Evolutionary conservation across 2,329 filamentous ascomycete species (phyloP), one percentile per base, ranked within the genome.

Genomic region (Intubia oerlemansii): DNA sequence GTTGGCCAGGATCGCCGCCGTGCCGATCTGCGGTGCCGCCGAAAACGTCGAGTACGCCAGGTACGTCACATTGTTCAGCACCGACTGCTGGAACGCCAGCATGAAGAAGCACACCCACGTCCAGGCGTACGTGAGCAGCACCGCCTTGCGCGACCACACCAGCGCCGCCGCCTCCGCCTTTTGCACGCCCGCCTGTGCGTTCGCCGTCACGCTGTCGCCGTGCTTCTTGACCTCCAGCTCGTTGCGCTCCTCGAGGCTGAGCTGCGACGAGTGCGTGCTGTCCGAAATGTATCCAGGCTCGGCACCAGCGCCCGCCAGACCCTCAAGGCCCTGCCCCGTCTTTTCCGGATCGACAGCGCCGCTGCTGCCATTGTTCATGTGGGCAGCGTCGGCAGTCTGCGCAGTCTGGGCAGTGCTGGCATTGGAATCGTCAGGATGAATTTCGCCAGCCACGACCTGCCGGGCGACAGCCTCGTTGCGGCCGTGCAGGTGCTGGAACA

Each of bases 21-120:
- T 54, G 2, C 59, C 52, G 2, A 62, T 52, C 17, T 69, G 47
- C 1, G 62, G 66, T 40, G 70, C 66, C n/a, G 46, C 40, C 11
- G 46, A 35, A 38, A 67, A 71, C 23, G 43, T 42, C 38, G 56
- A 59, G 18, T 60, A 63, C 21, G 61, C 54, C 36, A 54, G 64
- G 14, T 57, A 52, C 4, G 44, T 49, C 24, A 65, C 37, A 32
- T 49, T 53, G 27, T 41, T 39, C 10, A 51, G 44, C 29, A 53
- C 44, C 22, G 47, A 47, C 33, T 51, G 44, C 31, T 52, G 44
- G 25, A 49, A 46, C 6, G 50, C 47, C 17, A 43, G 42, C 35
- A 52, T 42, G 25, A 55, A 51, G 38, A 47, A 51, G 35, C 53
- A 46, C 23, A 52, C 33, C 51, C 51, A 55, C 29, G 53, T 52